Evolutionary conservation across 352 stramenopile genomes (phyloP), one percentile per base, ranked within the genome.

Genomic region (Albugo candida): DNA sequence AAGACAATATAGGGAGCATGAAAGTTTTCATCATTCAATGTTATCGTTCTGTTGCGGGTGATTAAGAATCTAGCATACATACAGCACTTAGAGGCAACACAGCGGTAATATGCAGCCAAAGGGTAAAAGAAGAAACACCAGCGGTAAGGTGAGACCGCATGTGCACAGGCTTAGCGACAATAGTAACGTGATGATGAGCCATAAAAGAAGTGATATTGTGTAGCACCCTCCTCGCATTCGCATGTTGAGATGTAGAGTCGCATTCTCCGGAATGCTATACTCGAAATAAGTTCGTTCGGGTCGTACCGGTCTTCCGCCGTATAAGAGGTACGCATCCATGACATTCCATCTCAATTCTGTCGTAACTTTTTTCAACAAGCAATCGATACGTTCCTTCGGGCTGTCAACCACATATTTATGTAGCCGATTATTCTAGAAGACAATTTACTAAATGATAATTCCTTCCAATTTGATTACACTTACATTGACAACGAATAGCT

Each of bases 111-210:
- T 44, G 35, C 82, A 55, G 31, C 70, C 72, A 5, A 75, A 61
- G 14, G 72, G 72, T 36, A 84, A 47, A 20, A 84, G 51, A 52
- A 54, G 64, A 36, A 80, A 52, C 19, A 69, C 67, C 36, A 84
- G 55, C 0, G 65, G 65, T 13, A 84, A 55, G 21, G 72, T 81
- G 21, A 85, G 45, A 0, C 72, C 72, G 42, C 72, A 85, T 21
- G 72, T 85, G 60, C 69, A 85, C 21, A 85, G 54, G 48, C 72
- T 81, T 50, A 83, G 45, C 31, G 81, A 43, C 47, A 66, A 80
- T 55, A 63, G 78, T 48, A 77, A 60, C 51, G 83, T 83, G 54
- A 85, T 85, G 20, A 81, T 53, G 48, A 78, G 72, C 72, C 72
- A 85, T 41, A 85, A 52, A 42, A 69, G 45, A 52, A 85, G 80